Evolutionary conservation across 768 basidiomycete genomes (phyloP).

Genomic region (Phaeotremella fagi): DNA sequence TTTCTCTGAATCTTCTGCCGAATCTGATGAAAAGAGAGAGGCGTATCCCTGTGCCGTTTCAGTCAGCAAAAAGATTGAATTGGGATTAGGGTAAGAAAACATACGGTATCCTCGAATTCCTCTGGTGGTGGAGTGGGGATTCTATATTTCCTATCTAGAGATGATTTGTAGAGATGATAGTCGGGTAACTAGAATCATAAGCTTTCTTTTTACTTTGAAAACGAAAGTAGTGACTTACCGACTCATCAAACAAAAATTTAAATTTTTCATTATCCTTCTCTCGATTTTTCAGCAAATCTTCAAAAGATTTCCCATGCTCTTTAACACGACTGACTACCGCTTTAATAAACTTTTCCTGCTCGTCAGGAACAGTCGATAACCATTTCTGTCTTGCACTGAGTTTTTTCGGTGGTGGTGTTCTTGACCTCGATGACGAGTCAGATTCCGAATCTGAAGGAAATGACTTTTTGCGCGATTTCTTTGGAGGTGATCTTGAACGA

Average conservation of each 20-base stretch:
- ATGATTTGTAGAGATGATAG: constrained; percentile 50
- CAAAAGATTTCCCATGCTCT: constrained; percentile 72
- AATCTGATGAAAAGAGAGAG: constrained; percentile 64
- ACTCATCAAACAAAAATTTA: constrained; percentile 59
- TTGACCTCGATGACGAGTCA: constrained; percentile 52
- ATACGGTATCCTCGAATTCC: constrained; percentile 49
- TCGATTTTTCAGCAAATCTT: constrained; percentile 65
- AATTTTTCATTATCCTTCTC: constrained; percentile 80
- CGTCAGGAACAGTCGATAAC: constrained; percentile 52
- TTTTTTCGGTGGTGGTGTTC: constrained; percentile 41
- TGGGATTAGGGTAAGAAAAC: constrained; percentile 8
- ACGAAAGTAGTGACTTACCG: constrained; percentile 35
- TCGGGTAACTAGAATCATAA: constrained; percentile 47
- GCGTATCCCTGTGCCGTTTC: constrained; percentile 40
- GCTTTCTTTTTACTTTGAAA: no score
- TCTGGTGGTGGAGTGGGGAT: constrained; percentile 47
- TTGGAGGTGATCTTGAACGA: constrained; percentile 26
- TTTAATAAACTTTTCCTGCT: constrained; percentile 78
- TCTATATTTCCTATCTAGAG: constrained; percentile 48
- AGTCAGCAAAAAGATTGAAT: no score
- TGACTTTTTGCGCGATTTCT: no score
- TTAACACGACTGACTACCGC: constrained; percentile 81
- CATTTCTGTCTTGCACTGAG: constrained; percentile 23
- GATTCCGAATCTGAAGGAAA: no score
- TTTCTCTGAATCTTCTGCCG: constrained; percentile 86